Evolutionary conservation across 2,329 filamentous ascomycete genomes (phyloP), one percentile per base, ranked within the genome.

Genomic region (Pestalotiopsis sp.): DNA sequence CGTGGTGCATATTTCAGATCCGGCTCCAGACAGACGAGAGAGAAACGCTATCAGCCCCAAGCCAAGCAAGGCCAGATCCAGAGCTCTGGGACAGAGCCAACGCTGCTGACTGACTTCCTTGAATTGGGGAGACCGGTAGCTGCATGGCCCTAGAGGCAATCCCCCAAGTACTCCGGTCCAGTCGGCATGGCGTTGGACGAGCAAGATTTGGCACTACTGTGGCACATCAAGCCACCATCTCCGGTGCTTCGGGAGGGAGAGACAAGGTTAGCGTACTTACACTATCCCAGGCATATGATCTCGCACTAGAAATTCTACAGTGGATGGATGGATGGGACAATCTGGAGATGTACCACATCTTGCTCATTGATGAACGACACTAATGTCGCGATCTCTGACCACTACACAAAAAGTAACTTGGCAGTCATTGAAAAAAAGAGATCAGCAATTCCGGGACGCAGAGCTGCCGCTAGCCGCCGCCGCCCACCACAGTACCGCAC

Each of bases 141-240:
- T 73, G 74, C 75, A 76, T 72, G 40, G 58, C 57, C 66, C 66
- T 40, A 40, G 25, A 27, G 57, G 58, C 52, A 58, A 66, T 66
- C 67, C 38, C 66, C 63, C 49, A 69, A 67, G 68, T 64, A 62
- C 67, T 66, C 68, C 66, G 52, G 64, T 66, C 68, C 59, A 62
- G 27, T 62, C 59, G 59, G 59, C 36, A 36, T 62, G 31, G 59
- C 59, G 27, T 20, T 62, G 59, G 59, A 52, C 45, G 20, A 23
- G 45, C 59, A 62, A 62, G 27, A 20, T 62, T 36, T 62, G 31
- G 36, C 60, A 45, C 64, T 56, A 61, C 65, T 52, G 69, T 45
- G 61, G 38, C 23, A 56, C 17, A 41, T 67, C 31, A 52, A 27
- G 41, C 38, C 23, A 65, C 62, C 36, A 40, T 40, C 25, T 38